Evolutionary conservation across 2,329 filamentous ascomycete species (phyloP).

Genomic region (Colletotrichum kahawae): DNA sequence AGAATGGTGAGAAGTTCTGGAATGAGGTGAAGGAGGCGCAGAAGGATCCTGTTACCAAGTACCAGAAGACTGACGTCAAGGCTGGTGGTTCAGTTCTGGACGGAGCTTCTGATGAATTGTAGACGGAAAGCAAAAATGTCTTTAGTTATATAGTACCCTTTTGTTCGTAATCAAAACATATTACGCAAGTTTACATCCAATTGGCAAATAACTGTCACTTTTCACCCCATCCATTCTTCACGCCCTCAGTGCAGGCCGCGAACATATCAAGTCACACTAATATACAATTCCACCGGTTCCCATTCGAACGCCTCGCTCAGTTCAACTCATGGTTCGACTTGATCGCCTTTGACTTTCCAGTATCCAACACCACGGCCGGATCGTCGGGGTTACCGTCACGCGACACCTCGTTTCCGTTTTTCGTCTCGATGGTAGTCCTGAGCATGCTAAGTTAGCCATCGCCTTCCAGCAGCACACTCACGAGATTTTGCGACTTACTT

Average conservation of each 20-base stretch:
- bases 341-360: constrained; percentile 45
- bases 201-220: background rate
- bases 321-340: constrained; percentile 46
- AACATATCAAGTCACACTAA: background rate
- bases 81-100: background rate
- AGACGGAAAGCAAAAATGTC: background rate
- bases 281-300: background rate
- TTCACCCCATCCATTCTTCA: background rate
- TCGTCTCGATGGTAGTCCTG: constrained; percentile 44
- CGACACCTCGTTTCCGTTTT: constrained; percentile 44
- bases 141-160: background rate
- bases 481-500: constrained; percentile 32
- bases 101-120: constrained; percentile 8
- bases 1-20: constrained; percentile 67
- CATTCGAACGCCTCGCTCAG: background rate
- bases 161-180: background rate
- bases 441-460: background rate
- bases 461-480: too few species aligned
- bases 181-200: background rate
- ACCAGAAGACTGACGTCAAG: background rate
- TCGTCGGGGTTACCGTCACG: constrained; percentile 45
- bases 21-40: constrained; percentile 64
- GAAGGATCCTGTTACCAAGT: constrained; percentile 58
- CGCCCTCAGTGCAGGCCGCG: background rate
- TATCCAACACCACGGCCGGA: constrained; percentile 44